Evolutionary conservation across 2,329 filamentous ascomycete genomes (phyloP).

Genomic region (Alternaria ventricosa): DNA sequence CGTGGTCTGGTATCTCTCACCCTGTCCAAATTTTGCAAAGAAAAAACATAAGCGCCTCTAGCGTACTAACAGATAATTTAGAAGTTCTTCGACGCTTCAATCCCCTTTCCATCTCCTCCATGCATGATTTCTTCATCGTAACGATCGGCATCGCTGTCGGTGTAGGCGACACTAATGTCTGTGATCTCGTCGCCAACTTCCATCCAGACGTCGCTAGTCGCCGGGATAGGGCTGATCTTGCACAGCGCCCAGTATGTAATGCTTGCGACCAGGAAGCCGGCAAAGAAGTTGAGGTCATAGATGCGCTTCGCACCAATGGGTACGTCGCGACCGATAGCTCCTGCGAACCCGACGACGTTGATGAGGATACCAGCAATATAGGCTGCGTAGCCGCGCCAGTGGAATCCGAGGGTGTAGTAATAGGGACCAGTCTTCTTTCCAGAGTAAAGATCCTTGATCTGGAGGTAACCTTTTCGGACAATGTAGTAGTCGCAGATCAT

Average conservation of each 20-base stretch:
- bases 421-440: conserved; percentile 72
- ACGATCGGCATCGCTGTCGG: conserved; percentile 29
- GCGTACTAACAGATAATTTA: neutral
- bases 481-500: conserved; percentile 88
- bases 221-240: conserved; percentile 73
- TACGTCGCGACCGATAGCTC: conserved; percentile 74
- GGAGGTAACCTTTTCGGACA: conserved; percentile 81
- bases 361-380: conserved; percentile 85
- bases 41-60: neutral
- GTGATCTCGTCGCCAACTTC: conserved; percentile 66
- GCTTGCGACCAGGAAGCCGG: conserved; percentile 75
- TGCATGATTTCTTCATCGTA: conserved; percentile 38
- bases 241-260: conserved; percentile 74
- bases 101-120: conserved; percentile 20
- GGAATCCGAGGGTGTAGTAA: conserved; percentile 74
- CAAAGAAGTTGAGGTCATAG: conserved; percentile 91
- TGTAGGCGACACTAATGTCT: conserved; percentile 34
- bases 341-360: conserved; percentile 91
- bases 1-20: conserved; percentile 14
- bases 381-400: conserved; percentile 83
- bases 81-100: conserved; percentile 21
- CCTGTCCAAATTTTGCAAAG: neutral
- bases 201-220: conserved; percentile 76
- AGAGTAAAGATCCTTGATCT: conserved; percentile 80
- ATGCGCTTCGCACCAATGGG: conserved; percentile 82